Base-by-base conservation (phyloP, 257 asterid species). In the Plantago ovata region DNA sequence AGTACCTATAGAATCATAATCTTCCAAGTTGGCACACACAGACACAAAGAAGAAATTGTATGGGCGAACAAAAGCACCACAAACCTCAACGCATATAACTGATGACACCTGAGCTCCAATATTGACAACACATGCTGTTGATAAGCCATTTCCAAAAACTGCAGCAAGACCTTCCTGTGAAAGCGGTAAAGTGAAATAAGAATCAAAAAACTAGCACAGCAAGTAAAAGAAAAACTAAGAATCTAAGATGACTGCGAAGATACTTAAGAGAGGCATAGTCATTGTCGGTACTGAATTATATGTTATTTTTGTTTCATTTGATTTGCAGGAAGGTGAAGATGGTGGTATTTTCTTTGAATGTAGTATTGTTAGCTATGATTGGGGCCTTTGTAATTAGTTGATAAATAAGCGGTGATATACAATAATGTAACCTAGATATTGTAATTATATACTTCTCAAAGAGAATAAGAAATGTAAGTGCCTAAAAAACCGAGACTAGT, bases 161-260 rank as follows among this genome's bases (percentile, higher is more conserved):
- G 97, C 98, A 72, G 98, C 97, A 76, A 93, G 85, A 50, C 98
- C 97, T 84, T 93, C 98, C 98, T 93, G 84, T 53, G 62, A 39
- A 39, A 41, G 42, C 53, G 46, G 40, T 36, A 24, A 53, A 56
- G 36, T 28, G 36, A 46, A 55, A 32, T 38, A 24, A 42, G 65
- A 10, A 38, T 22, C 24, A 53, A 32, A 12, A 53, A 14, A 53
- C 41, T 2, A 36, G 50, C 46, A 54, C 40, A 0, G 52, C 44
- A 14, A 21, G 18, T 24, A 52, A 58, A 49, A 19, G n/a, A 6
- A 21, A 64, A 50, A 56, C 20, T 28, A 28, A 28, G 36, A 28
- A 3, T 28, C 36, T 28, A 28, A n/a, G n/a, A n/a, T n/a, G n/a
- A n/a, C n/a, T n/a, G n/a, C n/a, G n/a, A n/a, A n/a, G n/a, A n/a